Percentiles rank a stretch among this genome's conserved stretches.
These are phyloP conservation scores for Aspergillus sp. DNA, from an alignment of 2,329 filamentous ascomycete species.

Conservation along the genomic window DNA sequence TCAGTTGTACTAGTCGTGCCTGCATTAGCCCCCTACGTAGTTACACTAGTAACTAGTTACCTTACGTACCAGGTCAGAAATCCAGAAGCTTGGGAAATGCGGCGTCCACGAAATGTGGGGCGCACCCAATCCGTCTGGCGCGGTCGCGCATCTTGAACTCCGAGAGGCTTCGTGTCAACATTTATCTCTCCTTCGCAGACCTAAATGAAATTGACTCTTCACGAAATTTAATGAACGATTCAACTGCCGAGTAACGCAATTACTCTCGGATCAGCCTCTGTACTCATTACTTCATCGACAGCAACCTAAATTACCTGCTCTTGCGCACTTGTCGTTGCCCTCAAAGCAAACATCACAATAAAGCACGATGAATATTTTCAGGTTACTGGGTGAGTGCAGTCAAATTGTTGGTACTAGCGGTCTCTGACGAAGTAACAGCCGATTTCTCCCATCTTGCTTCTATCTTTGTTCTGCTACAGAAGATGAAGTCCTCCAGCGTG, in stretches of 20 bases:
- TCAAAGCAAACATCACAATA: background rate
- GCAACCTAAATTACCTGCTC: background rate
- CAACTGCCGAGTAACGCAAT: background rate
- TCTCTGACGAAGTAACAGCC: conserved; percentile 52
- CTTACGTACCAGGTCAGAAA: background rate
- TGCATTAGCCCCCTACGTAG: too few species aligned
- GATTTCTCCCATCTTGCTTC: conserved; percentile 95
- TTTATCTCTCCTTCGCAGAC: conserved; percentile 9
- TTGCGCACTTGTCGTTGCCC: background rate
- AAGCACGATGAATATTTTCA: conserved; percentile 67
- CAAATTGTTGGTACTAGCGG: background rate
- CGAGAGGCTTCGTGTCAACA: conserved; percentile 44
- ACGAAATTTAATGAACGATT: background rate
- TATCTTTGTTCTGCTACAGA: conserved; percentile 91
- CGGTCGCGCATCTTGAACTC: conserved; percentile 21
- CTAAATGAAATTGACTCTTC: background rate
- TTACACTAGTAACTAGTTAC: background rate
- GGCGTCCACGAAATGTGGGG: conserved; percentile 11
- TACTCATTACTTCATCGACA: background rate
- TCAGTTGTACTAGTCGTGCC: too few species aligned
- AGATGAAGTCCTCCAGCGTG: conserved; percentile 93
- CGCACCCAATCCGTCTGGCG: background rate
- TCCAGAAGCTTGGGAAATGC: background rate
- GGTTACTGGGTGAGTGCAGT: conserved; percentile 57
- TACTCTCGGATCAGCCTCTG: background rate